A percentile compares a stretch with the other conserved stretches of the same genome.
phyloP scores from a whole-genome alignment of 108 stramenopile genomes.

The Cyclostephanos tholiformis region DNA sequence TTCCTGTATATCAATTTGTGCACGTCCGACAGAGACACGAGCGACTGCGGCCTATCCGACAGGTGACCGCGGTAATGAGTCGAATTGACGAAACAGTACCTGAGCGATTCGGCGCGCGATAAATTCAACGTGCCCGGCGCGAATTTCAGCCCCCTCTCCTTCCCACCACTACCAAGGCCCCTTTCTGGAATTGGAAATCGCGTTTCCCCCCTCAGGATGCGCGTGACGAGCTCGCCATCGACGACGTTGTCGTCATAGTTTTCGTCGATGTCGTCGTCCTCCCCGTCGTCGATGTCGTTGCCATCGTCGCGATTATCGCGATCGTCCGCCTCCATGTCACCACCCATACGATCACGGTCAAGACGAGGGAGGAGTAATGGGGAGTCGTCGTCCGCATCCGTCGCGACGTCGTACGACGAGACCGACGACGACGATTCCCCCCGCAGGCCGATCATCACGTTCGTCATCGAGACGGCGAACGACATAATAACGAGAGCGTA shows the following conservation, averaged over 20 bases:
- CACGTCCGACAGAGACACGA: constrained; percentile 18
- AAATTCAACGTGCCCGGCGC: constrained; percentile 33
- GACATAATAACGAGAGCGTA: too few species aligned
- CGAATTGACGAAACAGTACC: constrained; percentile 38
- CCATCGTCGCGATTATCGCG: too few species aligned
- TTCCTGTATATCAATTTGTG: constrained; percentile 41
- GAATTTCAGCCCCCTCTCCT: constrained; percentile 12
- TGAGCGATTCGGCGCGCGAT: constrained; percentile 21
- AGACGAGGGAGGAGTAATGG: too few species aligned
- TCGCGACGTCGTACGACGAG: neutral
- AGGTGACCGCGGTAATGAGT: constrained; percentile 31
- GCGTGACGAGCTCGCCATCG: constrained; percentile 16
- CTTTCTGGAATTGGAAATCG: neutral
- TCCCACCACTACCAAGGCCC: neutral
- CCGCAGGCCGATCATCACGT: too few species aligned
- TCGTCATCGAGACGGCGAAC: too few species aligned
- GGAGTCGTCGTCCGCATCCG: too few species aligned
- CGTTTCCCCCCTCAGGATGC: constrained; percentile 4
- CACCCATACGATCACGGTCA: too few species aligned
- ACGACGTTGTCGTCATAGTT: neutral
- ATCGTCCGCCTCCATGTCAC: too few species aligned
- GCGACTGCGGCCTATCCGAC: neutral
- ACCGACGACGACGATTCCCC: neutral
- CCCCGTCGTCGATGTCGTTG: too few species aligned
- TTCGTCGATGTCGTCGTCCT: neutral